Base-by-base conservation (phyloP, 225 moss, liverwort and hornwort genomes). In the Polytrichum commune region DNA sequence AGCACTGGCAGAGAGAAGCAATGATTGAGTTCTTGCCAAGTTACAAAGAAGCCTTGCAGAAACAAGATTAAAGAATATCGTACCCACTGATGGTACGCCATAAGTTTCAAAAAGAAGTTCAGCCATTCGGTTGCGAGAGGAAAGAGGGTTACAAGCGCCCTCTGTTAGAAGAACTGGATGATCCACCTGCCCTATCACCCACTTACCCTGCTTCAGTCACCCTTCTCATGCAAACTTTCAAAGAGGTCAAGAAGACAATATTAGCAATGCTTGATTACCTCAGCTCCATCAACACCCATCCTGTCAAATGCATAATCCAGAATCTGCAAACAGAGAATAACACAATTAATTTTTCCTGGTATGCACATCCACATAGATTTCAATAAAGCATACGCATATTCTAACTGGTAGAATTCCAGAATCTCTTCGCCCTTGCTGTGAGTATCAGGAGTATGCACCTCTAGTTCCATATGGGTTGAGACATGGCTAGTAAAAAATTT, bases 41-140 rank as follows among this genome's bases (percentile, higher is more conserved):
- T 13, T 16, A 16, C 46, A 46, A 46, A 46, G 46, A 46, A 46
- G 46, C 46, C 32, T 46, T 46, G 46, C 13, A 46, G 13, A 46
- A 46, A 46, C 13, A 46, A 46, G 16, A 16, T 46, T 46, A 46
- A 46, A 46, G 13, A 4, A 46, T 46, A 46, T 68, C 87, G 63
- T 81, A 94, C 96, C 92, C 27, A 97, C 86, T 60, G 92, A 84
- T 38, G 96, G 93, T 65, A 94, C 89, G 22, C 93, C 86, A 72
- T 93, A 97, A n/a, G 92, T 90, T 76, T 97, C 96, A 82, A 97
- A 97, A 60, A 97, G 88, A 70, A 97, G 96, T 77, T 97, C 96
- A 55, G 92, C 96, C 93, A 97, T 93, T 78, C 93, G 93, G 60
- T 82, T 85, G 13, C 93, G 92, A 77, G 89, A 93, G 35, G 84